A percentile compares a stretch with the other conserved stretches of the same genome.
Evolutionary conservation across 257 asterid genomes (phyloP).

Genomic region (Fraxinus cuspidata): DNA sequence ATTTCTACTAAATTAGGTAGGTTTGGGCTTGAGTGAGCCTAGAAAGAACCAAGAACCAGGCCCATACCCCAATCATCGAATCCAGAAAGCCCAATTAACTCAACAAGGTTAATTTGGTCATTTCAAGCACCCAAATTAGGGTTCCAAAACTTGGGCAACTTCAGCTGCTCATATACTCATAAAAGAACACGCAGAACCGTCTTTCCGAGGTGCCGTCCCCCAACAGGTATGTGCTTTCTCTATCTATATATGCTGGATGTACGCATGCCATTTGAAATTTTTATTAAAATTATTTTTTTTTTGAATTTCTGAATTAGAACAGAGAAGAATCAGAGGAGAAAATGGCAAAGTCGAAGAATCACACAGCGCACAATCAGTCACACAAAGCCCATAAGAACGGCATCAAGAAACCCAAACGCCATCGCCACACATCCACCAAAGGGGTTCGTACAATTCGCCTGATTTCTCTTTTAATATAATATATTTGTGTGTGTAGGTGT

Average conservation of each 20-base stretch:
- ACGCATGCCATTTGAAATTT: not conserved
- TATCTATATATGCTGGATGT: not conserved
- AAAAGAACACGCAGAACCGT: not conserved
- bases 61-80: not conserved
- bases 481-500: not conserved
- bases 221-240: not conserved
- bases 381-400: slow-evolving; percentile 86
- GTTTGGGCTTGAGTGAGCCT: not conserved
- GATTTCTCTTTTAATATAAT: not conserved
- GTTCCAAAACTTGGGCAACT: not conserved
- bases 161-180: not conserved
- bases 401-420: slow-evolving; percentile 80
- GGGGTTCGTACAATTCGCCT: slow-evolving; percentile 44
- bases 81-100: not conserved
- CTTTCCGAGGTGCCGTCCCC: slow-evolving; percentile 15
- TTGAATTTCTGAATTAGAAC: not conserved
- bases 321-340: slow-evolving; percentile 22
- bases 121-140: slow-evolving; percentile 1
- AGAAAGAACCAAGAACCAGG: not conserved
- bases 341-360: slow-evolving; percentile 95
- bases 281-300: not conserved
- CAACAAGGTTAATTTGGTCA: not conserved
- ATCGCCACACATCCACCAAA: slow-evolving; percentile 78
- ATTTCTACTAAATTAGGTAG: no score
- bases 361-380: slow-evolving; percentile 93